phyloP scores from a whole-genome alignment of 2,329 filamentous ascomycete species.

The Aspergillus tubingensis region DNA sequence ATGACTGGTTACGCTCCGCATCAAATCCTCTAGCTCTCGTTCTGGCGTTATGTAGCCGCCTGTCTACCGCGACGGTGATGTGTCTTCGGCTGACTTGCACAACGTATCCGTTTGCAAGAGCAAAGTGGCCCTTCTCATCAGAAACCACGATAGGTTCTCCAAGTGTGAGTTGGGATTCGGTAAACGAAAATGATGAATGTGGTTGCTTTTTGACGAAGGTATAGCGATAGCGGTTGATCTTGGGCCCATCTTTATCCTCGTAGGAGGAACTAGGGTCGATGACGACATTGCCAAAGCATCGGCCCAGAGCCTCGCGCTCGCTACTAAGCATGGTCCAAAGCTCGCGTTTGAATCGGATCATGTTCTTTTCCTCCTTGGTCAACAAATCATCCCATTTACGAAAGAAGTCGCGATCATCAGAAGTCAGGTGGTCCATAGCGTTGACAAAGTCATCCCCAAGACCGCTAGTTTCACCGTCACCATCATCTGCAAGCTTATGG shows the following conservation, averaged over 20 bases:
- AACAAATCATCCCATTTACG: constrained; percentile 90
- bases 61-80: constrained; percentile 87
- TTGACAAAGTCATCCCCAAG: constrained; percentile 81
- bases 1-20: constrained; percentile 74
- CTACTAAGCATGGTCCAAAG: constrained; percentile 93
- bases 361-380: constrained; percentile 91
- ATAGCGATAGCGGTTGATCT: constrained; percentile 91
- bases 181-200: constrained; percentile 71
- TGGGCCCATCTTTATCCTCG: constrained; percentile 69
- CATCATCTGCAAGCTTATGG: constrained; percentile 84
- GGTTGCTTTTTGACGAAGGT: constrained; percentile 73
- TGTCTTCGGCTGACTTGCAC: constrained; percentile 71
- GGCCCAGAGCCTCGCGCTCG: constrained; percentile 82
- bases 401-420: constrained; percentile 78
- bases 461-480: constrained; percentile 76
- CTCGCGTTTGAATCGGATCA: constrained; percentile 82
- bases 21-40: constrained; percentile 76
- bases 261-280: constrained; percentile 75
- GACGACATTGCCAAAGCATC: constrained; percentile 86
- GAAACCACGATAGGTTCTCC: constrained; percentile 97
- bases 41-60: constrained; percentile 82
- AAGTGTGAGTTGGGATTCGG: constrained; percentile 82
- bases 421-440: constrained; percentile 73
- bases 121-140: constrained; percentile 92
- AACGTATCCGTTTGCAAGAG: constrained; percentile 88